phyloP scores from a whole-genome alignment of 768 basidiomycete species.

The Suillus paluster region DNA sequence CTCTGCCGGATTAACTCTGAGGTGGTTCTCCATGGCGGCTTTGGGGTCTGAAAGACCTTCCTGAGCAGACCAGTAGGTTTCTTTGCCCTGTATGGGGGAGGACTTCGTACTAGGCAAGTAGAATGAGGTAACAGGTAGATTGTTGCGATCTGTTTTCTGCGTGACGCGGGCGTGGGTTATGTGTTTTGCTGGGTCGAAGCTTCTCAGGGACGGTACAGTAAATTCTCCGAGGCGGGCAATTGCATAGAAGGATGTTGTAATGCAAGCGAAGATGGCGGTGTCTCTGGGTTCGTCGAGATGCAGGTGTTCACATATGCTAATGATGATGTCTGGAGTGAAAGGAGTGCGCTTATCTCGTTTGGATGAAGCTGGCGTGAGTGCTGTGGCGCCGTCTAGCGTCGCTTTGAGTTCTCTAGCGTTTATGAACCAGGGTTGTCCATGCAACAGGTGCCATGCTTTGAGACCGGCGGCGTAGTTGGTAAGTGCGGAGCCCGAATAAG shows the following conservation, averaged over 20 bases:
- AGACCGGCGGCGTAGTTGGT: constrained; percentile 19
- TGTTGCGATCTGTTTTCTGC: constrained; percentile 25
- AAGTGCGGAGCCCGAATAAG: constrained; percentile 16
- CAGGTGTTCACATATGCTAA: constrained; percentile 17
- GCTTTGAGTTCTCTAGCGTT: constrained; percentile 18
- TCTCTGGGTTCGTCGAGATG: constrained; percentile 35
- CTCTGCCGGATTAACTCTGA: constrained; percentile 14
- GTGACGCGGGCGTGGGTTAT: constrained; percentile 31
- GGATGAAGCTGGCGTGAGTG: constrained; percentile 19
- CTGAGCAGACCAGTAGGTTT: constrained; percentile 16
- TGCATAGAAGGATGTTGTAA: constrained; percentile 41
- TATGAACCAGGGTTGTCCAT: constrained; percentile 20
- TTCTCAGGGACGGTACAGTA: constrained; percentile 35
- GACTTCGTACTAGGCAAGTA: constrained; percentile 36
- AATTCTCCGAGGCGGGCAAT: constrained; percentile 43
- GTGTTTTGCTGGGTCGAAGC: constrained; percentile 37
- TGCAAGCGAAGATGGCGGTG: constrained; percentile 42
- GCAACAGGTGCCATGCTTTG: constrained; percentile 30
- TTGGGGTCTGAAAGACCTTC: constrained; percentile 15
- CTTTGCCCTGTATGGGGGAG: constrained; percentile 13
- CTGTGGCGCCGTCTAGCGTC: constrained; percentile 10
- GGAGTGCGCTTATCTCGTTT: constrained; percentile 35
- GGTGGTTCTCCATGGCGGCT: constrained; percentile 15
- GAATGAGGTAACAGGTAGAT: constrained; percentile 29
- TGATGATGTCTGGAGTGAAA: constrained; percentile 21